Base-by-base conservation (phyloP, 2,329 filamentous ascomycete species). In the Acrocalymma vagum region DNA sequence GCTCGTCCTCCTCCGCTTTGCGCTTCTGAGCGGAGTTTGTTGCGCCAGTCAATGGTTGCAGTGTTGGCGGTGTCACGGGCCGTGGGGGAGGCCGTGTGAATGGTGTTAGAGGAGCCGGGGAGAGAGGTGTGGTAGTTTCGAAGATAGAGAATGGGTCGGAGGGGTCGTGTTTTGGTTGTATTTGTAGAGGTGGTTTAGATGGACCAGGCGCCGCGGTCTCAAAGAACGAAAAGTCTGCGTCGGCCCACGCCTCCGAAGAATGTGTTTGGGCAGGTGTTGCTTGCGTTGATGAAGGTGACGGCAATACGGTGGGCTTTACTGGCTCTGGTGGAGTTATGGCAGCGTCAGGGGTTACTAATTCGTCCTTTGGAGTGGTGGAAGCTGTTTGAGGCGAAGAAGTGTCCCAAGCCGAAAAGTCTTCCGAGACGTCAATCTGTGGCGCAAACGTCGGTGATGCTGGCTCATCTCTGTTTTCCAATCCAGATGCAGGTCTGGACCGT, bases 221-320 rank as follows among this genome's bases (percentile, higher is more conserved):
- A 37, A 70, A 70, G 37, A 69, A 58, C 25, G 58, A 62, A 39
- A 60, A 59, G 34, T 55, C 51, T 17, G 43, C 30, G 23, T 47
- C 39, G 25, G 30, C 35, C 39, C 35, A 15, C 53, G 26, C 18
- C 15, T 25, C 7, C 56, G 15, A 56, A 55, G 30, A 60, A 54
- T 5, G 40, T 51, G 25, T 44, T 35, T 7, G 44, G 40, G 43
- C 46, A 58, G 15, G 48, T 35, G 33, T 29, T 9, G 38, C 27
- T 20, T 49, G 42, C 3, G 38, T 9, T 11, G 49, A 23, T 41
- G 40, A 16, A 14, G 27, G 17, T 31, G 24, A 26, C 8, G 48
- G 30, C 29, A 37, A 49, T 30, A 48, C 54, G 15, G 25, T 27
- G 9, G 53, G 40, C 11, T 29, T 13, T 1, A n/a, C 13, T 7